These are phyloP conservation scores for Fusarium robinianum DNA, from an alignment of 2,329 filamentous ascomycete genomes.

Conservation along the genomic window DNA sequence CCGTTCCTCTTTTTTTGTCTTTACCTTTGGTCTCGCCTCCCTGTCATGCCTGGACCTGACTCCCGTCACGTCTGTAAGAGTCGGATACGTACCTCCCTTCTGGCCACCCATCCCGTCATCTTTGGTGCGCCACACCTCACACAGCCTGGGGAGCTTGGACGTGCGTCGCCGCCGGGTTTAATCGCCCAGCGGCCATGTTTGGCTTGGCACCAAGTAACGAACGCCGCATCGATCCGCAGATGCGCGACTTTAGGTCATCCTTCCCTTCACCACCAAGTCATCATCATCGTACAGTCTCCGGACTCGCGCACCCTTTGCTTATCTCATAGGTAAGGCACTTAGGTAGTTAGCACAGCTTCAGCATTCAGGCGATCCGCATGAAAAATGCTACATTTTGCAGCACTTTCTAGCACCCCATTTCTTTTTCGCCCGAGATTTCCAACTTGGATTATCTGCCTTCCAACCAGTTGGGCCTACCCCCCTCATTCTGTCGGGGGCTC, in stretches of 20 bases:
- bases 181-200: constrained; percentile 28
- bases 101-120: constrained; percentile 18
- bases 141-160: constrained; percentile 15
- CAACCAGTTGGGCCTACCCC: too few relatives aligned
- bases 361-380: too few relatives aligned
- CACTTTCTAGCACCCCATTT: too few relatives aligned
- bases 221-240: constrained; percentile 16
- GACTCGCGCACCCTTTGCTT: too few relatives aligned
- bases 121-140: constrained; percentile 28
- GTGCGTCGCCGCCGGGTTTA: constrained; percentile 26
- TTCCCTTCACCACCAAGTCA: constrained; percentile 9
- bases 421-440: too few relatives aligned
- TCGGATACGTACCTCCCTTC: constrained; percentile 23
- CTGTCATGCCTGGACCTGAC: constrained; percentile 18
- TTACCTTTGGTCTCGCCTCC: constrained; percentile 16
- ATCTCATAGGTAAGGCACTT: too few relatives aligned
- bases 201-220: constrained; percentile 30
- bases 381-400: too few relatives aligned
- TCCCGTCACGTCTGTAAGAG: too few relatives aligned
- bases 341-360: too few relatives aligned
- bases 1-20: constrained; percentile 8
- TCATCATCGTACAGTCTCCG: background rate
- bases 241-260: constrained; percentile 25
- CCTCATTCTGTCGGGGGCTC: too few relatives aligned
- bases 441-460: too few relatives aligned